Evolutionary conservation across 495 filamentous ascomycete species (phyloP).

Genomic region (Xylaria scruposa): DNA sequence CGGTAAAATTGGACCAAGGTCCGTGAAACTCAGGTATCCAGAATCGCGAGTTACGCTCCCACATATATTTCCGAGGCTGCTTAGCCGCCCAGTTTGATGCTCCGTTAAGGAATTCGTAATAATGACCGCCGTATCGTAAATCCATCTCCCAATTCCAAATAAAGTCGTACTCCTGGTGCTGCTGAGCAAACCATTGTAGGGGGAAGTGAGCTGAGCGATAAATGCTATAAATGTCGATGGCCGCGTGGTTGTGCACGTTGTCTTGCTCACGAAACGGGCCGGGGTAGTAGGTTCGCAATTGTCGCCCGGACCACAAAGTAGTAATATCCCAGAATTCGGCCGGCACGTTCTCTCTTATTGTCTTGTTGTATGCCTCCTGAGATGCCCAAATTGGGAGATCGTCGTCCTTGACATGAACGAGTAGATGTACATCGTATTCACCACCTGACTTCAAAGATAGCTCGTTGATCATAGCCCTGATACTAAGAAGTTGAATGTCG

Average conservation of each 20-base stretch:
- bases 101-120: constrained; percentile 59
- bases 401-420: constrained; percentile 64
- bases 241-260: constrained; percentile 53
- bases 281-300: constrained; percentile 50
- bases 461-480: constrained; percentile 64
- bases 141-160: constrained; percentile 70
- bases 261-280: constrained; percentile 47
- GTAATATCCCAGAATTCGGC: constrained; percentile 62
- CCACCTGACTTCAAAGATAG: constrained; percentile 59
- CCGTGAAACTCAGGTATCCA: constrained; percentile 56
- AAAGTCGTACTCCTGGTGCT: constrained; percentile 65
- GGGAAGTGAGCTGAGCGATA: constrained; percentile 48
- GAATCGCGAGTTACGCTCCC: constrained; percentile 56
- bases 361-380: constrained; percentile 55
- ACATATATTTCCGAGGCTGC: constrained; percentile 60
- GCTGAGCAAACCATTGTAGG: constrained; percentile 63
- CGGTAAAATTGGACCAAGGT: constrained; percentile 51
- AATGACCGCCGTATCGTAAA: constrained; percentile 62
- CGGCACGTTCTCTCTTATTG: constrained; percentile 57
- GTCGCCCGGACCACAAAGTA: constrained; percentile 60
- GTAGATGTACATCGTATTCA: constrained; percentile 65
- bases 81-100: constrained; percentile 56
- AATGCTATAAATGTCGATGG: constrained; percentile 46
- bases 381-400: constrained; percentile 60
- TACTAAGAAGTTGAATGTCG: constrained; percentile 50